Percentiles rank a stretch among this genome's conserved stretches.
Evolutionary conservation across 208 protist genomes (phyloP).

Genomic region (Zelonia costaricensis): DNA sequence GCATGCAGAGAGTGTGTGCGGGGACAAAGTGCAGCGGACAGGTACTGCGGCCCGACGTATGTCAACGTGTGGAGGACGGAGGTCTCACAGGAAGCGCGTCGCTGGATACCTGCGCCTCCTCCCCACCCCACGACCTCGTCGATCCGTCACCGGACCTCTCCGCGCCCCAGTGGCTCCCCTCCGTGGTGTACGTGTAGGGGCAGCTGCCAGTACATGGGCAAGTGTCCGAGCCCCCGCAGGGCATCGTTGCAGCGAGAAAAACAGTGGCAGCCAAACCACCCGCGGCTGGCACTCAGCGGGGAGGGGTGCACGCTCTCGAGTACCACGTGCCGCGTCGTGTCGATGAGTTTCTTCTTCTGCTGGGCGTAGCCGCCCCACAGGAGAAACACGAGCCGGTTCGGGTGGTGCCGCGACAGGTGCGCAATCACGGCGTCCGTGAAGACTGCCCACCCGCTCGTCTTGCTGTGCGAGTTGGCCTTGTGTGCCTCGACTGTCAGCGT

Average conservation of each 20-base stretch:
- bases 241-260: slow-evolving; percentile 89
- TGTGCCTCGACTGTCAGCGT: slow-evolving; percentile 94
- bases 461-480: slow-evolving; percentile 94
- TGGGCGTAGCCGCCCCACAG: slow-evolving; percentile 95
- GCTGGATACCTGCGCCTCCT: too few relatives aligned
- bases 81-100: too few relatives aligned
- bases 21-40: too few relatives aligned
- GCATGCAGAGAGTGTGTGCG: too few relatives aligned
- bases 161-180: too few relatives aligned
- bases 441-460: slow-evolving; percentile 90
- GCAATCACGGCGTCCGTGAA: slow-evolving; percentile 97
- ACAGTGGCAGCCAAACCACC: slow-evolving; percentile 77
- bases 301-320: slow-evolving; percentile 90
- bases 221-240: slow-evolving; percentile 55
- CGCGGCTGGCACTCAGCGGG: slow-evolving; percentile 67
- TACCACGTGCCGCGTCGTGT: slow-evolving; percentile 86
- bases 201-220: slow-evolving; percentile 83
- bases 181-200: slow-evolving; percentile 23
- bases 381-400: slow-evolving; percentile 91
- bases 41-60: too few relatives aligned
- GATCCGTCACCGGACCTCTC: slow-evolving; percentile 4
- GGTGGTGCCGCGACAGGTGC: slow-evolving; percentile 64
- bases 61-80: too few relatives aligned
- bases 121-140: too few relatives aligned
- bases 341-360: slow-evolving; percentile 90